Percentiles rank a stretch among this genome's conserved stretches.
These are phyloP conservation scores for Phyllosticta citrichinensis DNA, from an alignment of 2,329 filamentous ascomycete species.

Conservation along the genomic window DNA sequence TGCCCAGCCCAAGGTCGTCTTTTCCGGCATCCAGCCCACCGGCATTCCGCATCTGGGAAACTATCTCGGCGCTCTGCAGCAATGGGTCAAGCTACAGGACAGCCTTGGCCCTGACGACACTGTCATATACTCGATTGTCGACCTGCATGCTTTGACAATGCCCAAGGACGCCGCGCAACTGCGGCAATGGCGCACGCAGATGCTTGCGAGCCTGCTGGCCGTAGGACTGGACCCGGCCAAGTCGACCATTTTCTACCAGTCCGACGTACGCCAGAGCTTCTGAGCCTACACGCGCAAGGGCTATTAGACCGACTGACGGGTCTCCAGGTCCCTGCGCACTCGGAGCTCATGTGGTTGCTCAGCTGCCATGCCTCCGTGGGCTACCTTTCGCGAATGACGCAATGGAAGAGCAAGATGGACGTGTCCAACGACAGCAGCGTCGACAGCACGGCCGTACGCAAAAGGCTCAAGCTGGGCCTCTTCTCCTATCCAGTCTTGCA, in stretches of 20 bases:
- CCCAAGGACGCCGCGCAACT: conserved; percentile 56
- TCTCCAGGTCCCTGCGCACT: conserved; percentile 59
- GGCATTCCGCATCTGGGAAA: conserved; percentile 91
- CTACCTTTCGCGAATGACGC: conserved; percentile 95
- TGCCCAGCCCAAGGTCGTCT: conserved; percentile 46
- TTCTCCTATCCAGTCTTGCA: conserved; percentile 96
- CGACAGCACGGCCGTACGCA: conserved; percentile 46
- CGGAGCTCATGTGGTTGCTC: conserved; percentile 94
- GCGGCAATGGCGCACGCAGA: conserved; percentile 57
- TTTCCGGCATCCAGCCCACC: conserved; percentile 96
- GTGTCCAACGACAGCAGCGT: conserved; percentile 48
- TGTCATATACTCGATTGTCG: conserved; percentile 79
- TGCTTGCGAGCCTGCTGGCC: conserved; percentile 70
- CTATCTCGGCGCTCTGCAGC: conserved; percentile 78
- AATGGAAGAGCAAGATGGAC: conserved; percentile 71
- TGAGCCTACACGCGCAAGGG: too few species aligned
- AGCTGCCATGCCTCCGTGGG: conserved; percentile 87
- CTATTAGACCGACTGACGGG: background rate
- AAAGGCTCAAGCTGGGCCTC: conserved; percentile 70
- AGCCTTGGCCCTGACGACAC: conserved; percentile 46
- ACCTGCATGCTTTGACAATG: conserved; percentile 85
- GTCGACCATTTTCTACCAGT: conserved; percentile 75
- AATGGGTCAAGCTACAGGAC: conserved; percentile 78
- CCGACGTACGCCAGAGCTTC: conserved; percentile 42
- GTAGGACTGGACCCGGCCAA: conserved; percentile 72